phyloP scores from a whole-genome alignment of 2,329 filamentous ascomycete genomes.

The Penicillium fuscoglaucum region DNA sequence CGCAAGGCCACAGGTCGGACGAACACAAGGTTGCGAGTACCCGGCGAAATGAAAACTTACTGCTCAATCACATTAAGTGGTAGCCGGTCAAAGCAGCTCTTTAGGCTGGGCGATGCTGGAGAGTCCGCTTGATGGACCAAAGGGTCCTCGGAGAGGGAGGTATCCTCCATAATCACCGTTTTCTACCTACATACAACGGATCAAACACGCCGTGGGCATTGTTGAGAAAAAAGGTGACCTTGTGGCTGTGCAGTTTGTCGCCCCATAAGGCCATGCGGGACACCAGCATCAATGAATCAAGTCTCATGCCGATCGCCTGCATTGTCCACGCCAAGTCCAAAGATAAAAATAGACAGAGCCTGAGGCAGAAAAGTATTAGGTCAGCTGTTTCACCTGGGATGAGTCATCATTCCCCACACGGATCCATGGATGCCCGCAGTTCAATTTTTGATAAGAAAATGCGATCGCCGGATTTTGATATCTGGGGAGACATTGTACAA shows the following conservation, averaged over 20 bases:
- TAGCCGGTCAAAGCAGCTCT: conserved; percentile 22
- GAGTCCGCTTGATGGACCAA: not conserved
- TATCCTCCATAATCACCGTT: conserved; percentile 28
- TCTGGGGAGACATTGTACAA: not conserved
- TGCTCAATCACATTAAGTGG: conserved; percentile 25
- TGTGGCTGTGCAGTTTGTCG: conserved; percentile 22
- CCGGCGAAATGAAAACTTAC: conserved; percentile 13
- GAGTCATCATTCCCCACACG: conserved; percentile 12
- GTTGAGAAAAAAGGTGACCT: conserved; percentile 4
- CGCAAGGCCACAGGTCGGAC: not conserved
- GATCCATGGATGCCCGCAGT: conserved; percentile 2
- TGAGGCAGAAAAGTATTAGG: not conserved
- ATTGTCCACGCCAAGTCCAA: conserved; percentile 6
- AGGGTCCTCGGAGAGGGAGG: conserved; percentile 10
- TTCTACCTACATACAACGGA: conserved; percentile 18
- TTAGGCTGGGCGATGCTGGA: not conserved
- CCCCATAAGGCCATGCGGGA: conserved; percentile 12
- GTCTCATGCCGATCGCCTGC: conserved; percentile 6
- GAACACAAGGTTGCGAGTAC: not conserved
- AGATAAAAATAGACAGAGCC: conserved; percentile 11
- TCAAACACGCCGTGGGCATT: conserved; percentile 9
- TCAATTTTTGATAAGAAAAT: conserved; percentile 11
- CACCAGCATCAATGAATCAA: conserved; percentile 5
- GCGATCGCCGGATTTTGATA: conserved; percentile 4
- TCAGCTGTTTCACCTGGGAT: not conserved